phyloP scores from a whole-genome alignment of 2,329 filamentous ascomycete species.

The Ceratocystis albifundus region DNA sequence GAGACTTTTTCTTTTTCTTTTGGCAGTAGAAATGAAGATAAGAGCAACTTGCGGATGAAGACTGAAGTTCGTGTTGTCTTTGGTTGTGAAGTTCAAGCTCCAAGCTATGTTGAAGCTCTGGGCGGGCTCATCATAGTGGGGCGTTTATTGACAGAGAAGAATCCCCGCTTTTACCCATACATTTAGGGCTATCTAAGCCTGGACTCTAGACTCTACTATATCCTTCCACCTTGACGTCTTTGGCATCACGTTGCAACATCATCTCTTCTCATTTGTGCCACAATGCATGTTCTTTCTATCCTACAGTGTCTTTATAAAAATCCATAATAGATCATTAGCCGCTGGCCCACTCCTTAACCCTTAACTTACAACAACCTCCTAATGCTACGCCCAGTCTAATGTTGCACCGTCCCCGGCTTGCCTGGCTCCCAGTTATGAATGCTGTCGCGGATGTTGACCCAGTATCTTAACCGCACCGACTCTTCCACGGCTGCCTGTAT shows the following conservation, averaged over 20 bases:
- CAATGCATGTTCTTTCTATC: background rate
- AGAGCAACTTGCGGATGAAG: background rate
- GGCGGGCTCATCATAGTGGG: background rate
- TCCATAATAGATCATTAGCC: background rate
- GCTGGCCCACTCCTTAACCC: background rate
- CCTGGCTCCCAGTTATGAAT: slow-evolving; percentile 77
- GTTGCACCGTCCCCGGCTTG: slow-evolving; percentile 45
- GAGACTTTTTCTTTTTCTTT: too few species aligned
- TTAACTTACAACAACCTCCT: background rate
- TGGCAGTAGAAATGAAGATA: too few species aligned
- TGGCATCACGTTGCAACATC: background rate
- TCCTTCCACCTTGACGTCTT: background rate
- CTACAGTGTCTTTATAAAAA: background rate
- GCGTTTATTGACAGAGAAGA: background rate
- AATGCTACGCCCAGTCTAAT: slow-evolving; percentile 28
- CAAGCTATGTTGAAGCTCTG: background rate
- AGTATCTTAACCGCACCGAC: slow-evolving; percentile 72
- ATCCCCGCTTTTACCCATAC: background rate
- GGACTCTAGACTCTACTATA: background rate
- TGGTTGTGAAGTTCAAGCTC: background rate
- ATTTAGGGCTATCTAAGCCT: background rate
- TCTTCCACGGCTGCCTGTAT: slow-evolving; percentile 55
- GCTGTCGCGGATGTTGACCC: slow-evolving; percentile 75
- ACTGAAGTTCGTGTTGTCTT: background rate
- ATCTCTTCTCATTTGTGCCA: background rate